Base-by-base conservation (phyloP, 306 rosid species). In the Glycine soja region DNA sequence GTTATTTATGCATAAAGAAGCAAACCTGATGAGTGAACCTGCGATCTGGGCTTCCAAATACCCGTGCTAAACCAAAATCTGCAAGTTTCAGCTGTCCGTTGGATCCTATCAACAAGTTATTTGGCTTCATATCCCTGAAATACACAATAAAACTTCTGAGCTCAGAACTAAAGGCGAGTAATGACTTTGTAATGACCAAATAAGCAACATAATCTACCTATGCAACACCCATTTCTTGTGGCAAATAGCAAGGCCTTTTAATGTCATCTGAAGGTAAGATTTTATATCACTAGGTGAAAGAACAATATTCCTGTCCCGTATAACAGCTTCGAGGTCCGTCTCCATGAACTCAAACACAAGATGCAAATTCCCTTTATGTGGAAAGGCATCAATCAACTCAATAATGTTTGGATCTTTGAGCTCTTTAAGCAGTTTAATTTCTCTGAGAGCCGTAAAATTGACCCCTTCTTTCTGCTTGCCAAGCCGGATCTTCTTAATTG, bases 61-160 rank as follows among this genome's bases (percentile, higher is more conserved):
- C 87, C 40, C 99, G 89, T 45, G 99, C 99, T 76, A 95, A 90
- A 79, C 99, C 99, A 91, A 95, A 95, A 87, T 95, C 99, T 3
- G 98, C 99, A 87, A 95, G 97, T 87, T 95, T 95, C 77, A 95
- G 93, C 82, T 95, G 93, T 80, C 99, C 99, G 57, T 93, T 90
- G 62, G 93, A 38, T 85, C 99, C 99, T 83, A 95, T 95, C 89
- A 95, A 85, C 85, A 95, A 86, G 85, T 95, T 95, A 85, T 95
- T 95, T 75, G 99, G 99, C 85, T 95, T 93, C 99, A 95, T 91
- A 76, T 95, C 99, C 94, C 99, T 95, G 96, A 83, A 80, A 75
- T 63, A 80, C 59, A 84, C 18, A 57, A 8, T 34, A 16, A 57
- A 59, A 75, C 46, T 46, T 30, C 7, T 80, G 63, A 88, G 85